Evolutionary conservation across 2,329 filamentous ascomycete genomes (phyloP), one percentile per base, ranked within the genome.

Genomic region (Pleomassaria siparia): DNA sequence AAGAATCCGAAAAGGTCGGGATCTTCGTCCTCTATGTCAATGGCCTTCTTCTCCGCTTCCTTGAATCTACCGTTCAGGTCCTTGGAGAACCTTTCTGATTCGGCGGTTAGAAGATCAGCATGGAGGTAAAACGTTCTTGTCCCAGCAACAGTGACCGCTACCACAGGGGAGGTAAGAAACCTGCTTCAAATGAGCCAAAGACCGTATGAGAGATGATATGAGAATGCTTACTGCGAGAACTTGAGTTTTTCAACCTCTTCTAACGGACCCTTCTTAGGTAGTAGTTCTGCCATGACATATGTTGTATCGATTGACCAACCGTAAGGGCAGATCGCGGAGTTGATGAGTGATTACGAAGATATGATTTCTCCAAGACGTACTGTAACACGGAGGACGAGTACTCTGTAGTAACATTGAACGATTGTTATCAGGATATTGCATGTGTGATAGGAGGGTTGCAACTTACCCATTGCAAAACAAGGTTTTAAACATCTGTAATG

Each of bases 1-100:
- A 57, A 62, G 32, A 48, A 59, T 21, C 50, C 48, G 33, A 60
- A 60, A 25, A 56, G 49, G 4, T 52, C 33, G 3, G 54, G 52
- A 40, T 62, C 55, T 40, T 59, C 49, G 12, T 60, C 57, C 11
- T 51, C 43, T 26, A 54, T 36, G 6, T 49, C 40, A 13, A 59
- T 47, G 37, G 37, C 40, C 3, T 46, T 37, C 20, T 49, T 40
- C n/a, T 48, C 42, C 21, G 54, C 44, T 44, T 57, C 54, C 40
- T 55, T 51, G 22, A 52, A 49, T 1, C 22, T 28, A 8, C 53
- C 53, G 6, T 18, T 41, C 16, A 60, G 42, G 29, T 18, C 39
- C 5, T 53, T 55, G 4, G 30, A 44, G 32, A 54, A 54, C 15
- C 33, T 41, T 32, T 56, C 45, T 11, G 53, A 58, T 43, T 58